phyloP scores from a whole-genome alignment of 306 rosid species.

The Prunus mume region DNA sequence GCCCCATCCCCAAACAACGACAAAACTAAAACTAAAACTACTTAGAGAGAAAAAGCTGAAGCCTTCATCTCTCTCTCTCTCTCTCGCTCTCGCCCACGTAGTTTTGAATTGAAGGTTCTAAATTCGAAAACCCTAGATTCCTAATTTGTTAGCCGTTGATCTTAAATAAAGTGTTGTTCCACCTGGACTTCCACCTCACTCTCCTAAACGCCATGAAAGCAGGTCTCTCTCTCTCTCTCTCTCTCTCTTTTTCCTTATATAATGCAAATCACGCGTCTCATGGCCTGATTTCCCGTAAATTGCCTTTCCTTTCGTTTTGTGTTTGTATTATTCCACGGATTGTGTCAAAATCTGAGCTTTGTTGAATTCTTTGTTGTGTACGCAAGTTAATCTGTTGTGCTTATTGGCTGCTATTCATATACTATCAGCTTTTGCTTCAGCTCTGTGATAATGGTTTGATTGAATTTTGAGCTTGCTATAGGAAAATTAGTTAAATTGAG shows the following conservation, averaged over 20 bases:
- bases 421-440: background rate
- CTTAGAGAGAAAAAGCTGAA: too few species aligned
- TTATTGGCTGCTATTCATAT: background rate
- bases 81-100: background rate
- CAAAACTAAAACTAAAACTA: too few species aligned
- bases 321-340: background rate
- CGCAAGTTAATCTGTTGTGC: background rate
- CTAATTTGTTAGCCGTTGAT: constrained; percentile 37
- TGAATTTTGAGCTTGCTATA: background rate
- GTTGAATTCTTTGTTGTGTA: background rate
- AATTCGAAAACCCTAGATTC: constrained; percentile 9
- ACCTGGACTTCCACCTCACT: constrained; percentile 81
- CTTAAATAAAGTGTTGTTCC: constrained; percentile 33
- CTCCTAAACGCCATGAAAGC: constrained; percentile 46
- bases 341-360: background rate
- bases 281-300: constrained; percentile 8
- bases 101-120: background rate
- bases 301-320: background rate
- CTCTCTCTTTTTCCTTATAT: constrained; percentile 11
- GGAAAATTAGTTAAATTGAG: background rate
- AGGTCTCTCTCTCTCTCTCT: constrained; percentile 48
- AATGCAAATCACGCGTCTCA: constrained; percentile 15
- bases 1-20: background rate
- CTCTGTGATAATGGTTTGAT: background rate
- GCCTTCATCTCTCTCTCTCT: background rate